Base-by-base conservation (phyloP, 2,329 filamentous ascomycete genomes). In the Septoria petroselini region DNA sequence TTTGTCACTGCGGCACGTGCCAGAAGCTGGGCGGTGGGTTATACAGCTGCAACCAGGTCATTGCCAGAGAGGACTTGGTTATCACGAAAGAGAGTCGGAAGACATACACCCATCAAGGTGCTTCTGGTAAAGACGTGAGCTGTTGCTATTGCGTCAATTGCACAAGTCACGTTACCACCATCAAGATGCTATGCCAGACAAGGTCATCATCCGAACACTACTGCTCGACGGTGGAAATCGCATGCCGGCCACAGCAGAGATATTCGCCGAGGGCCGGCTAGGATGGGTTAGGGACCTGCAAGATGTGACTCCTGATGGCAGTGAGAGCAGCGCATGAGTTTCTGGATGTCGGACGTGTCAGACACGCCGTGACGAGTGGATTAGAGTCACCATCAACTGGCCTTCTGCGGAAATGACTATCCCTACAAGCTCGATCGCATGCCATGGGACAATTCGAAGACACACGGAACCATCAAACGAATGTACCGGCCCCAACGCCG, bases 81-180 rank as follows among this genome's bases (percentile, higher is more conserved):
- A 58, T 69, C 2, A 54, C 61, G 12, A 53, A 50, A 25, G 66
- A 65, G 9, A 44, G 58, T 15, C 60, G 62, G 23, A 61, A 55
- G 2, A 58, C 62, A 29, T 69, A 69, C 50, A 62, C 58, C 1
- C 68, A 68, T 25, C 60, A 59, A 37, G 66, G 66, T 5, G 64
- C 64, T 9, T 64, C 61, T 38, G 67, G 65, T 52, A 70, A 68
- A 40, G 59, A 62, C 35, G 67, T 71, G 21, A 57, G 63, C 41
- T 71, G 69, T 54, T 70, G 62, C 52, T 70, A 67, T 48, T 71
- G 69, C 50, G 54, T 58, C 14, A 68, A 57, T 3, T 71, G 69
- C 54, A 71, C 69, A 4, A 65, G 61, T 35, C 69, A 71, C 50
- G 64, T 71, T 71, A 70, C 40, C 68, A 71, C 48, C 64, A 68